Evolutionary conservation across 164 flowering plant genomes (phyloP).

Genomic region (Echeveria elegans): DNA sequence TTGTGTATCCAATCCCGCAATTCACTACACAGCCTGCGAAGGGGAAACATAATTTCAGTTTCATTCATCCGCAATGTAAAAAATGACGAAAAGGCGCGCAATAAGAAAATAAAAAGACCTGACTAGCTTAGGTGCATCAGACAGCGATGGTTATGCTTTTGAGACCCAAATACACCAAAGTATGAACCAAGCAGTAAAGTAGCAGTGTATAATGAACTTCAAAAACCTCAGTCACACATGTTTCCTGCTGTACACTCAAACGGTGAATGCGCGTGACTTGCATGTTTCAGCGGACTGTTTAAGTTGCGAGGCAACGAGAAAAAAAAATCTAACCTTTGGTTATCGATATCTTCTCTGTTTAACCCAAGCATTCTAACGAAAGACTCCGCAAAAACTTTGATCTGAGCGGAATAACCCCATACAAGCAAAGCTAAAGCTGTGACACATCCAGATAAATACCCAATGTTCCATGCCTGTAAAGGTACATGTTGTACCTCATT

Average conservation of each 20-base stretch:
- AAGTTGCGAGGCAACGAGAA: too few species aligned
- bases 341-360: too few species aligned
- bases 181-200: too few species aligned
- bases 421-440: background rate
- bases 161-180: too few species aligned
- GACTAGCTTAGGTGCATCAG: too few species aligned
- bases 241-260: background rate
- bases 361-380: background rate
- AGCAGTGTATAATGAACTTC: too few species aligned
- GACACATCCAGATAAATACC: background rate
- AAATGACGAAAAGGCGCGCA: too few species aligned
- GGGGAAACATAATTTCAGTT: background rate
- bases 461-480: background rate
- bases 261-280: background rate
- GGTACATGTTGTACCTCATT: background rate
- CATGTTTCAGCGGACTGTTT: background rate
- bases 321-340: too few species aligned
- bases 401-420: background rate
- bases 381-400: background rate
- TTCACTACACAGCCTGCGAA: background rate
- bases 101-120: too few species aligned
- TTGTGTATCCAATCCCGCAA: background rate
- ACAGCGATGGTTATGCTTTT: too few species aligned
- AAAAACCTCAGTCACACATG: background rate
- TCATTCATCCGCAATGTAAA: too few species aligned